A percentile compares a stretch with the other conserved stretches of the same genome.
phyloP scores from a whole-genome alignment of 768 basidiomycete genomes.

The Gyrodon lividus region DNA sequence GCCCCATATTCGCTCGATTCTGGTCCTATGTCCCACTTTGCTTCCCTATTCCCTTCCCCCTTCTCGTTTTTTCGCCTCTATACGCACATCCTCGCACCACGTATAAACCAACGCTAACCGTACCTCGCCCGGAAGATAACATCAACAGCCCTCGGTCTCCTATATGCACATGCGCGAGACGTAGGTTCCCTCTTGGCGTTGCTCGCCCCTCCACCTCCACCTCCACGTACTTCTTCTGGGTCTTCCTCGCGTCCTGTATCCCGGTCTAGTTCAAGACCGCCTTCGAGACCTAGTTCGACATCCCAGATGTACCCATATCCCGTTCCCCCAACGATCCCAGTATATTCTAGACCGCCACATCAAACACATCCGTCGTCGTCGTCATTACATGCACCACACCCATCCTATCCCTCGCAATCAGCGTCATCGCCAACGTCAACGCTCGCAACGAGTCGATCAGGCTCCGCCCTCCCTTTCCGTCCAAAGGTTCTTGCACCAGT shows the following conservation, averaged over 20 bases:
- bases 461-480: constrained; percentile 16
- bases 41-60: constrained; percentile 37
- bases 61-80: not conserved
- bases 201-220: constrained; percentile 11
- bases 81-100: not conserved
- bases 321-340: too few relatives aligned
- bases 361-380: constrained; percentile 9
- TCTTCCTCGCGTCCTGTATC: constrained; percentile 20
- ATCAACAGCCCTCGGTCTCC: constrained; percentile 30
- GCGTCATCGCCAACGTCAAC: not conserved
- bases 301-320: constrained; percentile 1
- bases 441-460: too few relatives aligned
- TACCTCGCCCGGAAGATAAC: constrained; percentile 17
- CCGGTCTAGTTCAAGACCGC: constrained; percentile 19
- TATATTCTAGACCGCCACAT: not conserved
- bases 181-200: constrained; percentile 21
- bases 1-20: too few relatives aligned
- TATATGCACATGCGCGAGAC: constrained; percentile 27
- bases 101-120: constrained; percentile 17
- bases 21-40: too few relatives aligned
- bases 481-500: constrained; percentile 18
- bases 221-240: not conserved
- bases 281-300: constrained; percentile 22
- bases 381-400: constrained; percentile 8
- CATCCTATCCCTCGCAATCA: constrained; percentile 11